Conservation (phyloP, 345 rosid species). For the Erucastrum elatum region DNA sequence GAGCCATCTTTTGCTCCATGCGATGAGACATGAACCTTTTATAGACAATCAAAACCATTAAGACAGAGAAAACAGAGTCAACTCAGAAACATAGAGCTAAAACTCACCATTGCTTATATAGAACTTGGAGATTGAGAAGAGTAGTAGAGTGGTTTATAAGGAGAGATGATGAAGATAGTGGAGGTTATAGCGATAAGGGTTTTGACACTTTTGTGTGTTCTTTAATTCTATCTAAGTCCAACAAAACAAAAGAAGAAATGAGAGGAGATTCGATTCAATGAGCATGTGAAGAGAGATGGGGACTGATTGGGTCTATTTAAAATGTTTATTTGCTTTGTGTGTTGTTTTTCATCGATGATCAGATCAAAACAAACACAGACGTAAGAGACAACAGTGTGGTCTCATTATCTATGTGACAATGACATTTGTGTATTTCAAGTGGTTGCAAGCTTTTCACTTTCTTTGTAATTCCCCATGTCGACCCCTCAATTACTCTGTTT, state of each 20-base stretch:
- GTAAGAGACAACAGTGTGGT: conserved; percentile 28
- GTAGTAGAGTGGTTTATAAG: conserved; percentile 25
- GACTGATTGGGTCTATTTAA: conserved; percentile 22
- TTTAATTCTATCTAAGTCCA: conserved; percentile 30
- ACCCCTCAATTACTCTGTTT: conserved; percentile 24
- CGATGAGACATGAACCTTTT: conserved; percentile 39
- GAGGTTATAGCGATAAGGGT: conserved; percentile 23
- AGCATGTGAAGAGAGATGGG: conserved; percentile 25
- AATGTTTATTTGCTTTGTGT: conserved; percentile 19
- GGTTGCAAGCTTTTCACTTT: conserved; percentile 35
- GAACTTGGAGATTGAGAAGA: not conserved
- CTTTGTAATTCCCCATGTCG: conserved; percentile 26
- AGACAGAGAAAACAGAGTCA: conserved; percentile 11
- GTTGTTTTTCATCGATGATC: conserved; percentile 14
- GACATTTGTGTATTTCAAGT: conserved; percentile 37
- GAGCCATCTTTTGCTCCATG: conserved; percentile 48
- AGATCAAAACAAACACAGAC: conserved; percentile 25
- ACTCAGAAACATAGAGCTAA: not conserved
- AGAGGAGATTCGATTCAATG: conserved; percentile 25
- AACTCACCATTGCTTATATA: conserved; percentile 31
- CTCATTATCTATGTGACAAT: conserved; percentile 24
- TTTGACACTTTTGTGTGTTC: conserved; percentile 24
- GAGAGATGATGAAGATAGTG: conserved; percentile 3
- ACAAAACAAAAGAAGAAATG: conserved; percentile 36
- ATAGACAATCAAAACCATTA: conserved; percentile 47